These are phyloP conservation scores for Sapria himalayana DNA, from an alignment of 345 rosid genomes.

Conservation along the genomic window DNA sequence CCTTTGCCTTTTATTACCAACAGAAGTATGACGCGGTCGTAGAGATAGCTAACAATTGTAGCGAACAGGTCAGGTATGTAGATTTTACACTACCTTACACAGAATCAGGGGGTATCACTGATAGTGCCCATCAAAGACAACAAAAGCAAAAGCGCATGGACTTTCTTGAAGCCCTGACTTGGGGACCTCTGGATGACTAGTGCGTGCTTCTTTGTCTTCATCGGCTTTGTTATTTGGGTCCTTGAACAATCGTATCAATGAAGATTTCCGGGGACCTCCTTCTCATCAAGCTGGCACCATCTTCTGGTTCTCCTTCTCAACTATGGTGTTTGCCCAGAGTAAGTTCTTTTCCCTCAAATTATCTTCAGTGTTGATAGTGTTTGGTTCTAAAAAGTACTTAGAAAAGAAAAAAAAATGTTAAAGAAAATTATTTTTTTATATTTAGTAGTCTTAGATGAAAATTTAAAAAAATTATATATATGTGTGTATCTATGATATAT, in stretches of 20 bases:
- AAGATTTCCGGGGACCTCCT: slow-evolving; percentile 21
- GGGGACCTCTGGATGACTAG: slow-evolving; percentile 26
- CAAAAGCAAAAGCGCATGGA: slow-evolving; percentile 18
- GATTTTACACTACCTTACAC: slow-evolving; percentile 31
- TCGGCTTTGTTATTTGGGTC: slow-evolving; percentile 24
- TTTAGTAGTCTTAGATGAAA: no score
- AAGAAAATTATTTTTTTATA: no score
- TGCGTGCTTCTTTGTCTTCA: slow-evolving; percentile 18
- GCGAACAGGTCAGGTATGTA: slow-evolving; percentile 15
- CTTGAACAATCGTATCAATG: slow-evolving; percentile 23
- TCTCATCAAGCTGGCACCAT: slow-evolving; percentile 17
- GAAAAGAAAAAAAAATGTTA: no score
- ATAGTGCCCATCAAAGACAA: slow-evolving; percentile 13
- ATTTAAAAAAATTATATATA: no score
- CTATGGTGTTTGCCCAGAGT: slow-evolving; percentile 33
- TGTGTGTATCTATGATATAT: no score
- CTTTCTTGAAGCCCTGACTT: slow-evolving; percentile 29
- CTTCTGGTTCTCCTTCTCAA: slow-evolving; percentile 29
- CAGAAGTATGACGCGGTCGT: slow-evolving; percentile 22
- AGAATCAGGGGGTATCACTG: slow-evolving; percentile 22
- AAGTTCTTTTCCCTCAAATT: slow-evolving; percentile 1
- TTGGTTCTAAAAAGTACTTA: no score
- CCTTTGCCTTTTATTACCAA: neutral
- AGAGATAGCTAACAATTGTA: slow-evolving; percentile 26
- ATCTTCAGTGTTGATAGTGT: no score